Conservation (phyloP, 1,139 yeast species). For the Entelexis sorbosivorans region DNA sequence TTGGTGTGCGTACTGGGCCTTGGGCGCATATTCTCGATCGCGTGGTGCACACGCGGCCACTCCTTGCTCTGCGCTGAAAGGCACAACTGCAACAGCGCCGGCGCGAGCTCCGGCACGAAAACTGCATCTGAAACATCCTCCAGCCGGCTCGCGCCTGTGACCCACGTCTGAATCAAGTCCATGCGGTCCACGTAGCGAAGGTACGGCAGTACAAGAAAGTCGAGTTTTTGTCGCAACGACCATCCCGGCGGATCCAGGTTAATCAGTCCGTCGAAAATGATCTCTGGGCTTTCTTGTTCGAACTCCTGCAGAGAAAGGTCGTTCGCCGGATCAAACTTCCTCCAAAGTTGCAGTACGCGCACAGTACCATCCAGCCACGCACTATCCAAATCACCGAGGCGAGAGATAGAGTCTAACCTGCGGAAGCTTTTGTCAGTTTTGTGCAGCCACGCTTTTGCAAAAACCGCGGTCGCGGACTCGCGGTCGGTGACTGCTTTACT, state of each 20-base stretch:
- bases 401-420: conserved; percentile 11
- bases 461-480: conserved; percentile 4
- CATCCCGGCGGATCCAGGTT: conserved; percentile 9
- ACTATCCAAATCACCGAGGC: not conserved
- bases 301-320: conserved; percentile 10
- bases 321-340: conserved; percentile 1
- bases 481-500: not conserved
- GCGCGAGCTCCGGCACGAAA: conserved; percentile 9
- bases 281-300: conserved; percentile 11
- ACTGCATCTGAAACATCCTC: not conserved
- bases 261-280: conserved; percentile 5
- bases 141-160: not conserved
- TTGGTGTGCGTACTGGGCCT: not conserved
- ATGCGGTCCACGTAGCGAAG: conserved; percentile 7
- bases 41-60: conserved; percentile 11
- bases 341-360: conserved; percentile 15
- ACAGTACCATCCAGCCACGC: conserved; percentile 19
- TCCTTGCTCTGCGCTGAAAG: conserved; percentile 1
- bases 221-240: conserved; percentile 15
- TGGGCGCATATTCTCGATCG: conserved; percentile 3
- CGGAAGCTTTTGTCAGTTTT: conserved; percentile 14
- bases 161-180: conserved; percentile 10
- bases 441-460: conserved; percentile 15
- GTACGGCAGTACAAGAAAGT: conserved; percentile 20
- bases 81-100: conserved; percentile 11